Evolutionary conservation across 169 alveolate genomes (phyloP), one percentile per base, ranked within the genome.

Genomic region (Eimeria sp.): DNA sequence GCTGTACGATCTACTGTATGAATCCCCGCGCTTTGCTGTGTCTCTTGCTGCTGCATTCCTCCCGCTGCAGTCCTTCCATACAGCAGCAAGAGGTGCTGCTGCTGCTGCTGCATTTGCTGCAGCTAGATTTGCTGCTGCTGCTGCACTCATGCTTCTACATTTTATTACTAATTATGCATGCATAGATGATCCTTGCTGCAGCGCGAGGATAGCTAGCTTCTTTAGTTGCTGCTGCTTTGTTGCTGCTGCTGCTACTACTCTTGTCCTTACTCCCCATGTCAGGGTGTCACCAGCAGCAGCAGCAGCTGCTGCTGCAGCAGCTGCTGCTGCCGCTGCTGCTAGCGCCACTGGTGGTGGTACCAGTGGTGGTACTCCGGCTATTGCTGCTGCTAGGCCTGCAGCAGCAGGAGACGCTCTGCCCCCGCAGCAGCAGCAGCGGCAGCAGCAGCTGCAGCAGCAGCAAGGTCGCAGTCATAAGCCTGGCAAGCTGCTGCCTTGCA

Each of bases 11-110:
- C 27, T 88, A 4, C 70, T 43, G 54, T 88, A 54, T 75, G n/a
- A 40, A 58, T 58, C 61, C 45, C 67, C 82, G 51, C 30, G 65
- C 67, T 88, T 63, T 47, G 84, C 84, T 10, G 70, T 75, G 40
- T 49, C 43, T 20, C 70, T 88, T 61, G 43, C 94, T 18, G 27
- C 73, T 14, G 57, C 84, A 40, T 75, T 88, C 49, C 84, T 88
- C 40, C 94, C 94, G 18, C 82, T 88, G n/a, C 94, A 88, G 40
- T 82, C 82, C 9, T 88, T 88, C 47, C 94, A 88, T 45, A 88
- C 94, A 3, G 94, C 67, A 30, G 94, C 67, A 10, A 70, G 94
- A 45, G 82, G 94, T 43, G 84, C 82, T 57, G 82, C 84, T 22
- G 84, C 84, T 16, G 94, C 86, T 18, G 94, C 94, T 20, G 84